Evolutionary conservation across 2,329 filamentous ascomycete species (phyloP).

Genomic region (Neofusicoccum ribis): DNA sequence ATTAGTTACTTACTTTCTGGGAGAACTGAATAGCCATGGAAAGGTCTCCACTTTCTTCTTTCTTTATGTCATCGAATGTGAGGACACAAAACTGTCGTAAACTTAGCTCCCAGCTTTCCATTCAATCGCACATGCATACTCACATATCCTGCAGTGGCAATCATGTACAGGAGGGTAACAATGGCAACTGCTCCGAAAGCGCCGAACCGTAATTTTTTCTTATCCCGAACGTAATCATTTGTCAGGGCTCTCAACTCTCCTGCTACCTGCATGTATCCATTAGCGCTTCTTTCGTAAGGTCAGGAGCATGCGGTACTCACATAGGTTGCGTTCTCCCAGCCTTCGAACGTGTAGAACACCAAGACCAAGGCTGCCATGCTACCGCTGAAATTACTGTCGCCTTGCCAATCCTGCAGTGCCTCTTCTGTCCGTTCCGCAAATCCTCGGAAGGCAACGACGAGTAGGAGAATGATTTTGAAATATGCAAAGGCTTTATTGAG

Average conservation of each 20-base stretch:
- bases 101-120: background rate
- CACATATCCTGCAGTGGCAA: constrained; percentile 42
- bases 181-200: constrained; percentile 35
- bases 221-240: background rate
- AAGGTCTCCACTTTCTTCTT: background rate
- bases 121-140: background rate
- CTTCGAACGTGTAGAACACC: constrained; percentile 41
- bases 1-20: background rate
- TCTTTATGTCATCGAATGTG: constrained; percentile 13
- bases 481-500: constrained; percentile 39
- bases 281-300: background rate
- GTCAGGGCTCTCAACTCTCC: background rate
- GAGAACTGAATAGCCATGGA: background rate
- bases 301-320: constrained; percentile 22
- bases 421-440: background rate
- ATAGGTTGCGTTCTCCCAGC: constrained; percentile 46
- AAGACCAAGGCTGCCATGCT: constrained; percentile 31
- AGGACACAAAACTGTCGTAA: constrained; percentile 14
- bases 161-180: constrained; percentile 39
- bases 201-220: constrained; percentile 20
- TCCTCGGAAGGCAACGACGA: constrained; percentile 18
- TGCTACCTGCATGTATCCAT: background rate
- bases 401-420: background rate
- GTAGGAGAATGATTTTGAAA: constrained; percentile 39
- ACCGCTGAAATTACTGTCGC: constrained; percentile 26